A percentile compares a stretch with the other conserved stretches of the same genome.
Evolutionary conservation across 2,329 filamentous ascomycete genomes (phyloP).

Genomic region (Hypoxylon sp.): DNA sequence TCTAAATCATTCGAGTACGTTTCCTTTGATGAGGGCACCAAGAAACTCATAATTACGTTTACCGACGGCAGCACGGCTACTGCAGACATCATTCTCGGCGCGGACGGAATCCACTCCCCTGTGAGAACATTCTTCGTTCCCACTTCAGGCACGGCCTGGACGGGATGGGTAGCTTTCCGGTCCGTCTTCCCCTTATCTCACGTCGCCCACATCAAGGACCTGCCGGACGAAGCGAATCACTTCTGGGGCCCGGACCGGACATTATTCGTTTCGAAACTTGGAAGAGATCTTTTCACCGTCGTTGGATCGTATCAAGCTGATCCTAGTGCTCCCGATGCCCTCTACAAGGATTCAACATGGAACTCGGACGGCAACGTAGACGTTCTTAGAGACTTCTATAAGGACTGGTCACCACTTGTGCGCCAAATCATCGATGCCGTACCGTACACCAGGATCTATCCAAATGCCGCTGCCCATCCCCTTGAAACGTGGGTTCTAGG

Average conservation of each 20-base stretch:
- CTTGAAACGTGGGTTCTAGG: slow-evolving; percentile 61
- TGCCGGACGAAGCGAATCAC: slow-evolving; percentile 61
- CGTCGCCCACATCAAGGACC: slow-evolving; percentile 57
- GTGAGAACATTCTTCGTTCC: slow-evolving; percentile 63
- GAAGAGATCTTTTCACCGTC: slow-evolving; percentile 60
- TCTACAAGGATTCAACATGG: slow-evolving; percentile 56
- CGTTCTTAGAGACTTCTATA: slow-evolving; percentile 57
- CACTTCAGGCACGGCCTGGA: slow-evolving; percentile 58
- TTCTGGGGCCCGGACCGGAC: slow-evolving; percentile 61
- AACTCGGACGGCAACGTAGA: slow-evolving; percentile 57
- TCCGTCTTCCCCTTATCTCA: slow-evolving; percentile 61
- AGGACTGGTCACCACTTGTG: slow-evolving; percentile 61
- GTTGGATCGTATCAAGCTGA: slow-evolving; percentile 60
- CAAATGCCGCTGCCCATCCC: slow-evolving; percentile 60
- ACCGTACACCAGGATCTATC: slow-evolving; percentile 59
- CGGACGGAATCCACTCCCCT: slow-evolving; percentile 68
- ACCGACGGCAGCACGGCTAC: slow-evolving; percentile 61
- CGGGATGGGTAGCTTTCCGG: slow-evolving; percentile 62
- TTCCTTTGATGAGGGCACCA: slow-evolving; percentile 48
- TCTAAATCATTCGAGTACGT: slow-evolving; percentile 60
- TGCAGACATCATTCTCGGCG: slow-evolving; percentile 66
- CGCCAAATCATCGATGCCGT: slow-evolving; percentile 59
- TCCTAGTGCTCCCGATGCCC: slow-evolving; percentile 53
- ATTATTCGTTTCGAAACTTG: slow-evolving; percentile 62
- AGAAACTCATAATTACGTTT: slow-evolving; percentile 60